phyloP scores from a whole-genome alignment of 169 alveolate species.

The Eimeria acervulina region DNA sequence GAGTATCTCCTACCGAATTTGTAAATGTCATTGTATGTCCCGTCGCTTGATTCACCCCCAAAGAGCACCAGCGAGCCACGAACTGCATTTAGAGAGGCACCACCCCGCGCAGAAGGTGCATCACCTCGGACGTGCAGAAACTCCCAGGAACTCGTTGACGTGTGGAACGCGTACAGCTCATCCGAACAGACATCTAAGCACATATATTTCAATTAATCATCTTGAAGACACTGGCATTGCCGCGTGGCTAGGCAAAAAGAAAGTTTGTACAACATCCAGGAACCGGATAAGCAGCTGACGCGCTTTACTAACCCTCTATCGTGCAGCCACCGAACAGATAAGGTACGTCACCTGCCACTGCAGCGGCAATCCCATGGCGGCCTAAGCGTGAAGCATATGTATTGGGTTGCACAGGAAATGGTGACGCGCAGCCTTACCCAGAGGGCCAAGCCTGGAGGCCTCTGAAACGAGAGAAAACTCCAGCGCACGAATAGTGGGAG shows the following conservation, averaged over 20 bases:
- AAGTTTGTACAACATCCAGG: neutral
- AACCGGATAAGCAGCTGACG: neutral
- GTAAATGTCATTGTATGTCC: conserved; percentile 83
- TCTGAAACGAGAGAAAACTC: conserved; percentile 58
- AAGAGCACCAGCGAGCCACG: conserved; percentile 74
- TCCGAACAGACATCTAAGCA: conserved; percentile 64
- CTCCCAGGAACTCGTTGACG: conserved; percentile 80
- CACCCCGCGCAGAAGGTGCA: conserved; percentile 81
- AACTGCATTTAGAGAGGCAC: conserved; percentile 76
- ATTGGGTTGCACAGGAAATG: neutral
- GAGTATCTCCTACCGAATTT: conserved; percentile 76
- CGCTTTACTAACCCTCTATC: conserved; percentile 42
- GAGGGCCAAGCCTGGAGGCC: conserved; percentile 36
- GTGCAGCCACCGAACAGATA: conserved; percentile 83
- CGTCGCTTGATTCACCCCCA: conserved; percentile 83
- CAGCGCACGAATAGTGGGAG: conserved; percentile 6
- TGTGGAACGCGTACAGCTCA: conserved; percentile 79
- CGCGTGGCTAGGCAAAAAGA: no score
- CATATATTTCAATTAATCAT: neutral
- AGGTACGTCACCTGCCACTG: conserved; percentile 60
- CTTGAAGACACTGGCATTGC: no score
- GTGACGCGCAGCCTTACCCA: neutral
- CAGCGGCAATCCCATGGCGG: conserved; percentile 79
- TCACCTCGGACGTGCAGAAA: conserved; percentile 73
- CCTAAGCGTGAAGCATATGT: conserved; percentile 5